These are phyloP conservation scores for Phytophthora pluvialis DNA, from an alignment of 352 stramenopile species.

Conservation along the genomic window DNA sequence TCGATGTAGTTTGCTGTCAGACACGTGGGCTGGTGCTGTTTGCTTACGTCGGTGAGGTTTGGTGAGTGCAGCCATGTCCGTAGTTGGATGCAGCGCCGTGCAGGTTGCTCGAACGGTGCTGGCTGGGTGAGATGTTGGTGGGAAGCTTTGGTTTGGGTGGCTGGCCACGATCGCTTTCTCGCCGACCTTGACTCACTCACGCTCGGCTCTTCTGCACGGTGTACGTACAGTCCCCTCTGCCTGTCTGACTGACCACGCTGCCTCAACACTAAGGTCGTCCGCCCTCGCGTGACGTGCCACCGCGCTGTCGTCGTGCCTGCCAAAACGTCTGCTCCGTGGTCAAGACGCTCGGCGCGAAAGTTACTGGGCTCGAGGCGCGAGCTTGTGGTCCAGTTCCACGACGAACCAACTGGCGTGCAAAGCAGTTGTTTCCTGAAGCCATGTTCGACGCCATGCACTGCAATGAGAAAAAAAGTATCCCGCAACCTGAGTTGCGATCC, in stretches of 20 bases:
- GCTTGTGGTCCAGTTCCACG: background rate
- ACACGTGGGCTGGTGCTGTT: background rate
- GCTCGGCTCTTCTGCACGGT: slow-evolving; percentile 25
- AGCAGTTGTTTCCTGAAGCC: slow-evolving; percentile 9
- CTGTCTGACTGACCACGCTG: slow-evolving; percentile 29
- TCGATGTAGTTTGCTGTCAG: slow-evolving; percentile 29
- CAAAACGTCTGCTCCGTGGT: slow-evolving; percentile 3
- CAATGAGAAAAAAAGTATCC: slow-evolving; percentile 7
- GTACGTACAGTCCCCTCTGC: slow-evolving; percentile 21
- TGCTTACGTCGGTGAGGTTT: background rate
- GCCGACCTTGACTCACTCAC: slow-evolving; percentile 23
- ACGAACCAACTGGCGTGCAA: background rate
- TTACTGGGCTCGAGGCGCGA: background rate
- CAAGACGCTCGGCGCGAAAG: slow-evolving; percentile 8
- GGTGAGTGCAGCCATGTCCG: background rate
- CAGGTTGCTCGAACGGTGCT: slow-evolving; percentile 19
- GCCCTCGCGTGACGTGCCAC: slow-evolving; percentile 27
- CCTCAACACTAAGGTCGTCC: slow-evolving; percentile 22
- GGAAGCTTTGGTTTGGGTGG: slow-evolving; percentile 4
- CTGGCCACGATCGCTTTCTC: slow-evolving; percentile 23
- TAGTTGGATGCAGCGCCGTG: background rate
- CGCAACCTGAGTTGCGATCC: slow-evolving; percentile 6
- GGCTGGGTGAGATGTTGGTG: slow-evolving; percentile 3
- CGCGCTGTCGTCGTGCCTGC: background rate
- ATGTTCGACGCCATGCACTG: slow-evolving; percentile 10